A percentile compares a stretch with the other conserved stretches of the same genome.
Conservation (phyloP, 306 rosid species). For the Erythrophleum fordii region DNA sequence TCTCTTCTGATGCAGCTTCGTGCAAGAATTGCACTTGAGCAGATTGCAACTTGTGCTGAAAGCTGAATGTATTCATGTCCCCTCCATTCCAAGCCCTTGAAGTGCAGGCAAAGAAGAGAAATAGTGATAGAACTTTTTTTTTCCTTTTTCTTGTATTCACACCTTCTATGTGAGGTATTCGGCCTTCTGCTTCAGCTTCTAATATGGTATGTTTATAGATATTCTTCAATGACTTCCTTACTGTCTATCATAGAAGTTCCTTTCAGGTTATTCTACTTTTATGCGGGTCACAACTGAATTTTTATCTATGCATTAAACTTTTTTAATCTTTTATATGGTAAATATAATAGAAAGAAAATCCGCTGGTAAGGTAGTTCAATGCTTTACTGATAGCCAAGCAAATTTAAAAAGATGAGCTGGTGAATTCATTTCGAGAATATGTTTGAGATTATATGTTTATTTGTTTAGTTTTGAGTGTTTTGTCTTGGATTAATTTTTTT, state of each 20-base stretch:
- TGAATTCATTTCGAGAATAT: constrained; percentile 1
- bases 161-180: constrained; percentile 33
- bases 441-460: constrained; percentile 10
- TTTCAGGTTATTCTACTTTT: constrained; percentile 28
- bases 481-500: constrained; percentile 19
- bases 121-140: constrained; percentile 39
- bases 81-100: constrained; percentile 19
- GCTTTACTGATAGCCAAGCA: constrained; percentile 12
- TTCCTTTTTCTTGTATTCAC: constrained; percentile 31
- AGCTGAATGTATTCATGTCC: constrained; percentile 40
- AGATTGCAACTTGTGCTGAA: constrained; percentile 60
- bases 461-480: not conserved
- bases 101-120: constrained; percentile 36
- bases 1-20: constrained; percentile 65
- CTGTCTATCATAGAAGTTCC: constrained; percentile 18
- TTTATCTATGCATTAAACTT: constrained; percentile 20
- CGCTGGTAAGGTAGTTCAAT: constrained; percentile 24
- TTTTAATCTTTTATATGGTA: not conserved
- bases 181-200: constrained; percentile 45
- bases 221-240: constrained; percentile 27
- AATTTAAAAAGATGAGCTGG: constrained; percentile 8
- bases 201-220: constrained; percentile 55
- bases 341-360: constrained; percentile 19
- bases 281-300: constrained; percentile 9
- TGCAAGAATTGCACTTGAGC: constrained; percentile 66